phyloP scores from a whole-genome alignment of 1,284 basidiomycete species.

The Puccinia triticina region DNA sequence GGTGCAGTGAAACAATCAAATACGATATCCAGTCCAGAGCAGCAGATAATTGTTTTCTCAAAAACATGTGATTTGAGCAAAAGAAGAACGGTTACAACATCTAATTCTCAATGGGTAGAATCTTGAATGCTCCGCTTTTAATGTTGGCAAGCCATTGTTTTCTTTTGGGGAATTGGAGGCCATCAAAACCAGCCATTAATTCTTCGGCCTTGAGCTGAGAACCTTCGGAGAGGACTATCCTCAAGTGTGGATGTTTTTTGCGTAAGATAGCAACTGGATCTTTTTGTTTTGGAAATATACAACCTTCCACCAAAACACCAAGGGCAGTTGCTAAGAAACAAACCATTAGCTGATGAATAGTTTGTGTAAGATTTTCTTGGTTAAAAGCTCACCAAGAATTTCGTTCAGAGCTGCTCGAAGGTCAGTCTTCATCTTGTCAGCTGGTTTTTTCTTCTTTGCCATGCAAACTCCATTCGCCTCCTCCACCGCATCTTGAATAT shows the following conservation, averaged over 20 bases:
- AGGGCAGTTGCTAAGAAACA: neutral
- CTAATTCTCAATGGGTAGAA: neutral
- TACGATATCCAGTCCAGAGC: too few species aligned
- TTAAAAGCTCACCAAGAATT: neutral
- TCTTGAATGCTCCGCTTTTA: neutral
- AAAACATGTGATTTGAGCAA: too few species aligned
- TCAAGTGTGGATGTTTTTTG: neutral
- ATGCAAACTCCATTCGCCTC: neutral
- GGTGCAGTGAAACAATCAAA: too few species aligned
- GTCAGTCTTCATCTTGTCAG: neutral
- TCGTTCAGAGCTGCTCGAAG: neutral
- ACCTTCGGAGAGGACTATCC: neutral
- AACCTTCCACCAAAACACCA: neutral
- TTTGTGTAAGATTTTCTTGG: neutral
- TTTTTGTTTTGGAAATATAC: neutral
- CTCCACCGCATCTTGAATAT: neutral
- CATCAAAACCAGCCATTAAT: neutral
- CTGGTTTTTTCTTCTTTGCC: neutral
- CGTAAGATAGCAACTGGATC: neutral
- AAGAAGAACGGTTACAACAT: too few species aligned
- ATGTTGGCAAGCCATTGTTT: neutral
- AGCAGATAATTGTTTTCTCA: too few species aligned
- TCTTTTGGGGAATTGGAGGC: neutral
- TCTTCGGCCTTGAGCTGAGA: neutral
- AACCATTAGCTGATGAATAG: too few species aligned